Conservation (phyloP, 2,329 filamentous ascomycete species). For the Colletotrichum caudatum region DNA sequence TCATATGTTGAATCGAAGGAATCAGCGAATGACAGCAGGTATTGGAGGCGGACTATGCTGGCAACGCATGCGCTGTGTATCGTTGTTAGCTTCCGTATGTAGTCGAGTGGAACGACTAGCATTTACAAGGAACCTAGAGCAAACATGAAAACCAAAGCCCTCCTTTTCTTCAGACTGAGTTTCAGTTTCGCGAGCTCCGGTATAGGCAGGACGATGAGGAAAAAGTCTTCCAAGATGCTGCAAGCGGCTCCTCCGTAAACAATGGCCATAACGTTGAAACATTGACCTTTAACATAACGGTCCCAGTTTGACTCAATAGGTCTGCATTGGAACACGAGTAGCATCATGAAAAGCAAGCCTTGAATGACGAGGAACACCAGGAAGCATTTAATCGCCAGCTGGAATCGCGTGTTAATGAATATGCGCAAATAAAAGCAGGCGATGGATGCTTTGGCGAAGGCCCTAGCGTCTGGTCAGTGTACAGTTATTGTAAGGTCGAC, state of each 20-base stretch:
- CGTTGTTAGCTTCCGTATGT: not conserved
- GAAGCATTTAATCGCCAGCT: conserved; percentile 7
- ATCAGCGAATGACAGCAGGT: conserved; percentile 37
- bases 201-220: conserved; percentile 40
- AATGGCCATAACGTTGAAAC: conserved; percentile 30
- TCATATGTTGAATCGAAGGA: conserved; percentile 32
- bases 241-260: conserved; percentile 31
- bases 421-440: conserved; percentile 45
- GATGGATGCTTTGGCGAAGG: conserved; percentile 45
- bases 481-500: not conserved
- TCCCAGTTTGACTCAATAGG: conserved; percentile 42
- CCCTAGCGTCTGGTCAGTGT: not conserved
- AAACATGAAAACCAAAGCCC: conserved; percentile 40
- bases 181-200: conserved; percentile 39
- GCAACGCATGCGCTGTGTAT: conserved; percentile 40
- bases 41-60: conserved; percentile 41
- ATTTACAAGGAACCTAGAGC: conserved; percentile 41
- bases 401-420: conserved; percentile 39
- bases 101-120: rapidly evolving
- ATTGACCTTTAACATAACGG: conserved; percentile 20
- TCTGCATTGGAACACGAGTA: conserved; percentile 43
- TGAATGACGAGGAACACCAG: conserved; percentile 36
- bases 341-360: conserved; percentile 38
- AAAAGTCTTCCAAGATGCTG: conserved; percentile 41
- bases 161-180: conserved; percentile 27